phyloP scores from a whole-genome alignment of 805 yeast species.

The Cyberlindnera veronae region DNA sequence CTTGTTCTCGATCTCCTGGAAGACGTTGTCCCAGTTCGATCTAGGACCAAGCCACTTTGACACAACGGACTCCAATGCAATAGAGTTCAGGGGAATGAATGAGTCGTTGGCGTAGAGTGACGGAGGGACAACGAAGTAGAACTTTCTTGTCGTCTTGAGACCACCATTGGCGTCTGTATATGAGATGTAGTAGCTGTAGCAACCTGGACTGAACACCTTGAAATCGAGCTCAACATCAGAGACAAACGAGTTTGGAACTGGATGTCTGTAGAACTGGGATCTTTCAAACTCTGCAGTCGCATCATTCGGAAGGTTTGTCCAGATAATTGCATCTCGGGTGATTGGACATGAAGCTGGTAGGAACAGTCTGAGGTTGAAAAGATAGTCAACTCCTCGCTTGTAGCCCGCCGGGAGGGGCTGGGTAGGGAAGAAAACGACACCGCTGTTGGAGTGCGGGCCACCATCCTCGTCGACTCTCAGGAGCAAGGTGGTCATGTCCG shows the following conservation, averaged over 20 bases:
- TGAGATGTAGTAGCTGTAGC: slow-evolving; percentile 69
- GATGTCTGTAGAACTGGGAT: slow-evolving; percentile 46
- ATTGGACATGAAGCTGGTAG: slow-evolving; percentile 75
- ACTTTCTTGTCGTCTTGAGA: slow-evolving; percentile 51
- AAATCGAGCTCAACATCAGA: slow-evolving; percentile 60
- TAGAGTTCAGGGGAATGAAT: slow-evolving; percentile 68
- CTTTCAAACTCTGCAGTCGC: slow-evolving; percentile 49
- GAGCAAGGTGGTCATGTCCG: slow-evolving; percentile 30
- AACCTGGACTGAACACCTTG: slow-evolving; percentile 68
- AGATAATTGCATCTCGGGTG: slow-evolving; percentile 64
- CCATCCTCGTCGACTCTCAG: slow-evolving; percentile 34
- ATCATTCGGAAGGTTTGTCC: slow-evolving; percentile 67
- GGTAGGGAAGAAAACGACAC: slow-evolving; percentile 39
- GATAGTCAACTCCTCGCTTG: slow-evolving; percentile 37
- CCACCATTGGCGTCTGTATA: slow-evolving; percentile 41
- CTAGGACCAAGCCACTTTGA: slow-evolving; percentile 87
- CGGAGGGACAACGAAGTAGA: slow-evolving; percentile 79
- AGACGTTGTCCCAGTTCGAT: slow-evolving; percentile 63
- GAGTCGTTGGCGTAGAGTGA: slow-evolving; percentile 53
- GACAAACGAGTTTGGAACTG: slow-evolving; percentile 56
- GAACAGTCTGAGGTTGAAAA: slow-evolving; percentile 53
- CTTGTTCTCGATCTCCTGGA: slow-evolving; percentile 59
- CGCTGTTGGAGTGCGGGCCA: slow-evolving; percentile 33
- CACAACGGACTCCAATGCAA: slow-evolving; percentile 79
- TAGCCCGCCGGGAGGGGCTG: slow-evolving; percentile 34